Evolutionary conservation across 1,139 yeast species (phyloP).

Genomic region (Sugiyamaella sp.): DNA sequence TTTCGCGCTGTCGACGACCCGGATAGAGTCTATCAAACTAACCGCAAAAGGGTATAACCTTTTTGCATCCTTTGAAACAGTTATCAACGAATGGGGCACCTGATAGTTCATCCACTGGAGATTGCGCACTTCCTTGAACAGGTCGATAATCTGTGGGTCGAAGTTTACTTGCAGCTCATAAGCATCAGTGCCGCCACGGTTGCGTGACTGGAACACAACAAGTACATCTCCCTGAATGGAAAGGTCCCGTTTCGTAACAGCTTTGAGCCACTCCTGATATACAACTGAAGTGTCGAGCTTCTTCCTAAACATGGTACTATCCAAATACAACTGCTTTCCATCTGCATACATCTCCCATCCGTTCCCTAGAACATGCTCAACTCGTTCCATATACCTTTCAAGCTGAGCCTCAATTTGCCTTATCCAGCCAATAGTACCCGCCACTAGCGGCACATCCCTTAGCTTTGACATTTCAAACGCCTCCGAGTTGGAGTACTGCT

Average conservation of each 20-base stretch:
- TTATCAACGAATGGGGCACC: conserved; percentile 56
- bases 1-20: conserved; percentile 34
- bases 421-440: conserved; percentile 55
- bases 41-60: conserved; percentile 62
- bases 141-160: conserved; percentile 49
- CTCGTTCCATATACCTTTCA: conserved; percentile 46
- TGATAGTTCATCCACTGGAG: conserved; percentile 57
- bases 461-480: conserved; percentile 43
- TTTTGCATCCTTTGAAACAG: conserved; percentile 51
- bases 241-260: conserved; percentile 31
- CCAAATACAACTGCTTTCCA: conserved; percentile 64
- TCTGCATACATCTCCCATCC: conserved; percentile 78
- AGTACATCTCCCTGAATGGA: conserved; percentile 47
- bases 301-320: conserved; percentile 50
- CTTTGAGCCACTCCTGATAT: conserved; percentile 54
- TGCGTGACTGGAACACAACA: conserved; percentile 36
- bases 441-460: conserved; percentile 52
- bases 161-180: conserved; percentile 50
- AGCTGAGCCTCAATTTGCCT: conserved; percentile 52
- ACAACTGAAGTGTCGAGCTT: conserved; percentile 51
- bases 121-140: conserved; percentile 58
- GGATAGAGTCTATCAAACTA: conserved; percentile 55
- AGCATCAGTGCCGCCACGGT: conserved; percentile 24
- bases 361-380: conserved; percentile 62
- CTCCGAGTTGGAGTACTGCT: conserved; percentile 42